Evolutionary conservation across 768 basidiomycete species (phyloP).

Genomic region (Suillus placidus): DNA sequence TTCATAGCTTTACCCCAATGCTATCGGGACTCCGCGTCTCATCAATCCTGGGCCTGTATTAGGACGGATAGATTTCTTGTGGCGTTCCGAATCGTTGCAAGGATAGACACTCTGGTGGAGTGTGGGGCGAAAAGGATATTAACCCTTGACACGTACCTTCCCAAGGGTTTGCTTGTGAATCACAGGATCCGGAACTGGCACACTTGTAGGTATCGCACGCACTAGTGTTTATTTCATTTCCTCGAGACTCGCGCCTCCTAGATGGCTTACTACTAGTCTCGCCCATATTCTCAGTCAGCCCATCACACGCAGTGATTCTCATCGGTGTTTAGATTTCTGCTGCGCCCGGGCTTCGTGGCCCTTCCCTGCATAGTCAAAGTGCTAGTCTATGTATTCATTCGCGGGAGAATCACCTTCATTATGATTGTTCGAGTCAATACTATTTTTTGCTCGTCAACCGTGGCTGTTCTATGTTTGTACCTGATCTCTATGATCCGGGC

Average conservation of each 20-base stretch:
- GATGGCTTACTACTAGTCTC: too few species aligned
- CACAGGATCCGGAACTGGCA: background rate
- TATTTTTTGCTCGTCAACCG: background rate
- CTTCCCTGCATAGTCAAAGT: background rate
- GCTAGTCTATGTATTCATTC: background rate
- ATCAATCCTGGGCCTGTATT: background rate
- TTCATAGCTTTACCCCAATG: background rate
- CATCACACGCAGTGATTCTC: background rate
- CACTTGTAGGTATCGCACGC: background rate
- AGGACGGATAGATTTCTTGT: background rate
- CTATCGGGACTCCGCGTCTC: background rate
- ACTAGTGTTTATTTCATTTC: background rate
- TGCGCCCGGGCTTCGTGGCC: background rate
- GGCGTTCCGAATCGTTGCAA: background rate
- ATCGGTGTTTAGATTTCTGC: background rate
- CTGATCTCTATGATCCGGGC: background rate
- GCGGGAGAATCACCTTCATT: slow-evolving; percentile 3
- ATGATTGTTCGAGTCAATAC: background rate
- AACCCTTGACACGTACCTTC: background rate
- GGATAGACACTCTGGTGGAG: background rate
- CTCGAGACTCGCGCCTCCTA: background rate
- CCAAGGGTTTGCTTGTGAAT: background rate
- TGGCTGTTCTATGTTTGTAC: background rate
- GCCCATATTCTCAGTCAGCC: background rate
- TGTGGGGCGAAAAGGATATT: background rate